Base-by-base conservation (phyloP, 331 rosid genomes). In the Cydonia oblonga region DNA sequence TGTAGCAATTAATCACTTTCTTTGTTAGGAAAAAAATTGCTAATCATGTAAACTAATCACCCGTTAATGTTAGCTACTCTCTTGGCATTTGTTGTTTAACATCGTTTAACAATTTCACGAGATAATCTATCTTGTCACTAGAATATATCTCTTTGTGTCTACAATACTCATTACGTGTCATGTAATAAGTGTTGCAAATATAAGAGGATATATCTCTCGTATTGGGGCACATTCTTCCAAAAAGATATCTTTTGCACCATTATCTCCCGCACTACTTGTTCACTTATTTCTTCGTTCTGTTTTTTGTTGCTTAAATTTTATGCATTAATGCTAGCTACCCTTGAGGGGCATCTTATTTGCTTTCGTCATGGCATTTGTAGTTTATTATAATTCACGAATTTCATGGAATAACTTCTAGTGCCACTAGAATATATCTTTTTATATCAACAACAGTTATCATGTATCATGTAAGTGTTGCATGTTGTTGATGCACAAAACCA, bases 91-190 rank as follows among this genome's bases (percentile, higher is more conserved):
- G 14, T 28, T 29, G 23, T 29, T 26, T 59, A 59, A 7, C 11
- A 57, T 20, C 12, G 1, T 42, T 49, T 16, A 49, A 49, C 54
- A 49, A 49, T 49, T 35, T 49, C 9, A 5, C 3, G 0, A 49
- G 4, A 49, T 49, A 16, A 49, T 49, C 0, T 49, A 2, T 6
- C 1, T 0, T 49, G 54, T 49, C 4, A 1, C 1, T 2, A 0
- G 1, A 49, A 49, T 49, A 49, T 16, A 49, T 49, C 4, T 0
- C 1, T 7, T 6, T 49, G 9, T 16, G 54, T 49, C 20, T 49
- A 49, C 20, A 49, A 49, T 20, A 49, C 54, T 49, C 9, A 16
- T 49, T 3, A 49, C 20, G 20, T 16, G 1, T 16, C 54, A 49
- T 4, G 1, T 49, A 49, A 16, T 16, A 0, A 49, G 20, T 16